Evolutionary conservation across 495 filamentous ascomycete species (phyloP), one percentile per base, ranked within the genome.

Genomic region (Aspergillus cristatus): DNA sequence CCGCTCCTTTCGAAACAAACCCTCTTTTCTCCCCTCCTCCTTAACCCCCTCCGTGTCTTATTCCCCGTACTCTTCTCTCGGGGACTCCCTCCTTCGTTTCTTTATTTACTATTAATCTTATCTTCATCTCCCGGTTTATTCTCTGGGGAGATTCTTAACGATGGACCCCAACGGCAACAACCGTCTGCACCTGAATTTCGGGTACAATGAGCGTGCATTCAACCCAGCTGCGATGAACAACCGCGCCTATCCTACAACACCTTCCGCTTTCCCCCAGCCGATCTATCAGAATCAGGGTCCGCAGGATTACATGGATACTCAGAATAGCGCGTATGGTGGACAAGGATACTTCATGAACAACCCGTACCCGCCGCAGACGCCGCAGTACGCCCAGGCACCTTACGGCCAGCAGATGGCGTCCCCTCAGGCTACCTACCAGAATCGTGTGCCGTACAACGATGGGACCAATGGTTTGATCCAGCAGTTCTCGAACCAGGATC

Each of bases 401-500:
- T 72, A 78, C 67, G 68, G 84, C 72, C 68, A 84, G 41, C 60
- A 67, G 43, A 54, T 76, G 38, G 72, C 68, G 50, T 67, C 70
- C 15, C 68, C 71, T 18, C 65, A 68, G 37, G 52, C 63, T 22
- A 62, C 70, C 36, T 72, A 73, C 41, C 73, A 71, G 48, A 53
- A 53, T 33, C 68, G 64, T 28, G 50, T 60, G 50, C 58, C 56
- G 17, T 74, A 76, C 42, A 75, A 71, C 37, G 81, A 83, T 44
- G 76, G 69, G 14, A 78, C 78, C 22, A 82, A 87, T 45, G 90
- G 87, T 15, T 71, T 99, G 33, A 86, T 86, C 46, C 86, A 94
- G 53, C 91, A 99, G 56, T 89, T 99, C 56, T 91, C 90, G 25
- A 88, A 97, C 60, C 91, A 99, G 70, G 94, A 97, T 57, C 75